phyloP scores from a whole-genome alignment of 1,139 yeast genomes.

The Saccharomycopsis hybrid region DNA sequence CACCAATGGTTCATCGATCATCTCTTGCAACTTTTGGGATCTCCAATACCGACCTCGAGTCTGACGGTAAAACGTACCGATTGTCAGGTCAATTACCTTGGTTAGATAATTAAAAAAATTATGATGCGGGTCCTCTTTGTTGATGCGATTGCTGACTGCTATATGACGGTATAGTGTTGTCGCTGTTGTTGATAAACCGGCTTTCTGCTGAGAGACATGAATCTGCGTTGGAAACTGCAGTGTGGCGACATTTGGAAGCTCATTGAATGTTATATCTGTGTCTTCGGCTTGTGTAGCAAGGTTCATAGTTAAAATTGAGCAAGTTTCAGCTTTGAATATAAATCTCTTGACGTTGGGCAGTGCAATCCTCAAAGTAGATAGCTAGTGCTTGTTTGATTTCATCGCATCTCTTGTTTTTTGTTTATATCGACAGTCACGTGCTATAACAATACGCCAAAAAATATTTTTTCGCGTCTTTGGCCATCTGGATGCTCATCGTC shows the following conservation, averaged over 20 bases:
- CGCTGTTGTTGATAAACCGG: not conserved
- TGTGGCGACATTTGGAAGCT: not conserved
- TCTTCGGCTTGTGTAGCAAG: not conserved
- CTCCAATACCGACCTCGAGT: conserved; percentile 15
- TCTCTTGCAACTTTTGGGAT: conserved; percentile 10
- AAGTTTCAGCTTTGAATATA: too few species aligned
- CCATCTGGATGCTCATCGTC: too few species aligned
- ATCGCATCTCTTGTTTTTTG: too few species aligned
- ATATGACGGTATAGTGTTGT: conserved; percentile 2
- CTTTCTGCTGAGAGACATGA: not conserved
- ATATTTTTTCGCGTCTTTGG: too few species aligned
- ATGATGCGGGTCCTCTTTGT: not conserved
- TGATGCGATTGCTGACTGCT: not conserved
- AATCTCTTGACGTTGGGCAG: too few species aligned
- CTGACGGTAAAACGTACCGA: conserved; percentile 12
- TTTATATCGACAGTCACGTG: too few species aligned
- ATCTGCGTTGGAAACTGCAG: conserved; percentile 1
- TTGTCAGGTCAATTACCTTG: conserved; percentile 7
- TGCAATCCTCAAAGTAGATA: too few species aligned
- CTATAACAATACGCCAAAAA: too few species aligned
- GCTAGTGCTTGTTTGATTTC: too few species aligned
- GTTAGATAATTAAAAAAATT: conserved; percentile 1
- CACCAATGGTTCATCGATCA: conserved; percentile 7
- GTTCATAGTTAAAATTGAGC: too few species aligned
- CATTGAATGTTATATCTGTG: not conserved